Evolutionary conservation across 176 grass and related monocot species (phyloP), one percentile per base, ranked within the genome.

Genomic region (Phragmites australis): DNA sequence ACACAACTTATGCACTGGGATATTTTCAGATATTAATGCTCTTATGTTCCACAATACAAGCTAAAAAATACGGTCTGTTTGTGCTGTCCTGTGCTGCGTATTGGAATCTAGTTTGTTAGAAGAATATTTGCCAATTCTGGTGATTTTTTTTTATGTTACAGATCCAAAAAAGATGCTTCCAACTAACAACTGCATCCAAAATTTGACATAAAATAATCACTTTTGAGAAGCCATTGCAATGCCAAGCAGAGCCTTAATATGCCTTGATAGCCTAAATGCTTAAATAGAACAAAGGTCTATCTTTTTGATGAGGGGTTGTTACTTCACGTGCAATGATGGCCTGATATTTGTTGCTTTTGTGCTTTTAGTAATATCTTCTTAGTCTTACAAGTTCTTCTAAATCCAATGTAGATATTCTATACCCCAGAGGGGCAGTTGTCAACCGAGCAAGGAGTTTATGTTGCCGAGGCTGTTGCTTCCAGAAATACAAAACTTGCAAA

Each of bases 401-500:
- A 39, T 52, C 34, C 40, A 56, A 26, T 91, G 49, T 78, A 98
- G 95, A 91, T 98, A 80, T 93, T 94, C 78, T 94, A 87, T 85
- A 93, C 92, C 68, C 86, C 90, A 72, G 95, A 98, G 88, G 92
- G 92, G 29, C 83, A 93, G 78, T 62, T 98, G 49, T 94, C 90
- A 65, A 85, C 72, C 12, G 95, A 98, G 60, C 92, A 94, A 91
- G 95, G 95, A 68, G 56, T 98, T 83, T 98, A 98, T 85, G 76
- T 98, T 52, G 92, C 95, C 10, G 95, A 93, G 86, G 75, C 92
- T 59, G 83, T 98, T 74, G 64, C 75, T 83, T 79, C 81, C 21
- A 98, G 91, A 87, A 98, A 94, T 64, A 90, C 83, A 67, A 93
- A 88, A 86, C 92, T 92, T 77, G 88, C 92, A 7, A 94, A 98